Conservation (phyloP, 345 rosid species). For the Erucastrum elatum region DNA sequence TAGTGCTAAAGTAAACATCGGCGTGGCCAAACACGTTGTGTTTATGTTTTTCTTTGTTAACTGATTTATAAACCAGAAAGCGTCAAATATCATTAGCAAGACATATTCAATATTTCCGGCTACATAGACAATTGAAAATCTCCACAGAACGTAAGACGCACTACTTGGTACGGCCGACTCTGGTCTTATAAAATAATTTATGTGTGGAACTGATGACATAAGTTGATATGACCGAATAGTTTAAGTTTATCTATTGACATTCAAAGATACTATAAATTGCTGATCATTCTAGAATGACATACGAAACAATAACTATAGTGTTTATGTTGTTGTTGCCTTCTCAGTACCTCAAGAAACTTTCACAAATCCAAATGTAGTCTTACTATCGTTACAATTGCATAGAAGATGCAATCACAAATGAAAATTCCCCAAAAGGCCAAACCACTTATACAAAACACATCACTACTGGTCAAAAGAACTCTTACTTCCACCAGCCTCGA, state of each 20-base stretch:
- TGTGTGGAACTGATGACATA: conserved; percentile 15
- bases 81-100: not conserved
- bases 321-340: not conserved
- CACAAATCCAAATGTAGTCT: not conserved
- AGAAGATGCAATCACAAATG: conserved; percentile 1
- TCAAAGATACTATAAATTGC: not conserved
- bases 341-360: not conserved
- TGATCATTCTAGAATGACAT: conserved; percentile 8
- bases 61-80: not conserved
- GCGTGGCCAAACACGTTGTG: conserved; percentile 32
- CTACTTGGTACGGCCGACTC: conserved; percentile 26
- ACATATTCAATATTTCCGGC: conserved; percentile 33
- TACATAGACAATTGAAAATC: not conserved
- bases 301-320: not conserved
- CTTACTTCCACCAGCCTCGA: not conserved
- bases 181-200: not conserved
- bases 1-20: conserved; percentile 16
- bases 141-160: conserved; percentile 12
- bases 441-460: not conserved
- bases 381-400: not conserved
- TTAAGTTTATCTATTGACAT: conserved; percentile 26
- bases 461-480: not conserved
- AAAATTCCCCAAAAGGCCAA: not conserved
- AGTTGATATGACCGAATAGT: not conserved
- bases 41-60: not conserved